Evolutionary conservation across 1,284 basidiomycete species (phyloP).

Genomic region (Puccinia coronata): DNA sequence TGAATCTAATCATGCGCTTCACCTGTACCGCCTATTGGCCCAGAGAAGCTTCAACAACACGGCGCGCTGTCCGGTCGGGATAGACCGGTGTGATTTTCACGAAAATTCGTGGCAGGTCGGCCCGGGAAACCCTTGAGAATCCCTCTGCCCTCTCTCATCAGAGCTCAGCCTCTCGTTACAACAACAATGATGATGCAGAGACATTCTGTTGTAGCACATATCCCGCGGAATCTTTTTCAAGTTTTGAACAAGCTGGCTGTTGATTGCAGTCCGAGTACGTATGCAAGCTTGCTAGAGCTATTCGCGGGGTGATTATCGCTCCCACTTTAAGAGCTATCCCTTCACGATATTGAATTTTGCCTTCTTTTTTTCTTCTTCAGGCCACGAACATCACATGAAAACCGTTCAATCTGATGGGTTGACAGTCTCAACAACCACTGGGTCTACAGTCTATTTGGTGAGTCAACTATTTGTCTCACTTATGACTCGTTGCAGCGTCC

Average conservation of each 20-base stretch:
- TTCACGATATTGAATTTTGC: no score
- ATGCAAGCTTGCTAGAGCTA: constrained; percentile 90
- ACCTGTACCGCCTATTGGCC: constrained; percentile 97
- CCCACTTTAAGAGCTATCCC: neutral
- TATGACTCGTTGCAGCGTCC: neutral
- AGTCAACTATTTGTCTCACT: constrained; percentile 55
- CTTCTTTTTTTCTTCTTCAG: constrained; percentile 64
- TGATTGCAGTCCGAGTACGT: constrained; percentile 95
- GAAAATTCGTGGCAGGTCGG: constrained; percentile 79
- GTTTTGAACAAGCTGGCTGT: constrained; percentile 99
- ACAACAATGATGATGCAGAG: constrained; percentile 71
- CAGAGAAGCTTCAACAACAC: constrained; percentile 61
- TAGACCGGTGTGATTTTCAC: constrained; percentile 93
- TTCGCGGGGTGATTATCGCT: constrained; percentile 68
- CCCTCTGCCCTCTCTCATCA: constrained; percentile 61
- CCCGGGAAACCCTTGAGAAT: constrained; percentile 91
- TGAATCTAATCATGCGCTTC: constrained; percentile 98
- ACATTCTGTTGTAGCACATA: constrained; percentile 97
- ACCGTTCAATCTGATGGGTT: constrained; percentile 98
- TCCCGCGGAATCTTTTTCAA: constrained; percentile 94
- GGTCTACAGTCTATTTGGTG: constrained; percentile 96
- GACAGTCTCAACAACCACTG: constrained; percentile 93
- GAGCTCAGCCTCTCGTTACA: constrained; percentile 55
- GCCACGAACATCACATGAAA: constrained; percentile 98
- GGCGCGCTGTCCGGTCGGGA: constrained; percentile 76